Evolutionary conservation across 2,329 filamentous ascomycete species (phyloP).

Genomic region (Penicillium sp.): DNA sequence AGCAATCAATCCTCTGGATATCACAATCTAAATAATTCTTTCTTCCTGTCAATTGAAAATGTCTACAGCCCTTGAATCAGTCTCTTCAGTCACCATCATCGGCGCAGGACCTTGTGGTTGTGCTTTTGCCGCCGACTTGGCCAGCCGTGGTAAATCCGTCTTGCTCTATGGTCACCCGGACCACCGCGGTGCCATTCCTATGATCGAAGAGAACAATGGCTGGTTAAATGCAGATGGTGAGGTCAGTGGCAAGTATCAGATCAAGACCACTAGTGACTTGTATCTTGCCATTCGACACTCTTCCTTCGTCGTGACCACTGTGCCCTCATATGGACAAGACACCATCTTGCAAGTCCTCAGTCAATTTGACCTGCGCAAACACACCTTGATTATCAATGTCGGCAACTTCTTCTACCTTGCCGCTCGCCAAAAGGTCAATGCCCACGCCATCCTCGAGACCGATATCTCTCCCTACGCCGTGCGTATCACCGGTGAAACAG

Average conservation of each 20-base stretch:
- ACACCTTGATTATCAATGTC: conserved; percentile 17
- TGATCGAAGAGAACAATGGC: conserved; percentile 16
- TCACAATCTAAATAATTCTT: neutral
- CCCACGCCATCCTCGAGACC: conserved; percentile 14
- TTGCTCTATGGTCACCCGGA: conserved; percentile 18
- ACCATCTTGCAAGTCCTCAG: conserved; percentile 8
- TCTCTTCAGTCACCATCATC: conserved; percentile 11
- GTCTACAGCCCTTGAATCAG: conserved; percentile 5
- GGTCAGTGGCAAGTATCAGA: conserved; percentile 11
- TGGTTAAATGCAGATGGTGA: conserved; percentile 13
- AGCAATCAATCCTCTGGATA: no score
- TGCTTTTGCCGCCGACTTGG: conserved; percentile 15
- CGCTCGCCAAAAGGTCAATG: conserved; percentile 16
- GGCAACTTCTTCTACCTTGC: conserved; percentile 20
- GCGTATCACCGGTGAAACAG: conserved; percentile 8
- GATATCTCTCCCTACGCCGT: conserved; percentile 15
- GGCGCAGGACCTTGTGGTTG: conserved; percentile 16
- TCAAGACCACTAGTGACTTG: conserved; percentile 17
- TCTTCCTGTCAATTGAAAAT: conserved; percentile 1
- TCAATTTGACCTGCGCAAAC: conserved; percentile 13
- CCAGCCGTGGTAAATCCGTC: conserved; percentile 14
- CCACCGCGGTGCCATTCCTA: conserved; percentile 14
- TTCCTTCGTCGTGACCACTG: conserved; percentile 10
- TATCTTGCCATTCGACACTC: conserved; percentile 13
- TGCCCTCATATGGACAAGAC: conserved; percentile 12